Evolutionary conservation across 1,139 yeast genomes (phyloP), one percentile per base, ranked within the genome.

Genomic region (Meyerozyma athensensis): DNA sequence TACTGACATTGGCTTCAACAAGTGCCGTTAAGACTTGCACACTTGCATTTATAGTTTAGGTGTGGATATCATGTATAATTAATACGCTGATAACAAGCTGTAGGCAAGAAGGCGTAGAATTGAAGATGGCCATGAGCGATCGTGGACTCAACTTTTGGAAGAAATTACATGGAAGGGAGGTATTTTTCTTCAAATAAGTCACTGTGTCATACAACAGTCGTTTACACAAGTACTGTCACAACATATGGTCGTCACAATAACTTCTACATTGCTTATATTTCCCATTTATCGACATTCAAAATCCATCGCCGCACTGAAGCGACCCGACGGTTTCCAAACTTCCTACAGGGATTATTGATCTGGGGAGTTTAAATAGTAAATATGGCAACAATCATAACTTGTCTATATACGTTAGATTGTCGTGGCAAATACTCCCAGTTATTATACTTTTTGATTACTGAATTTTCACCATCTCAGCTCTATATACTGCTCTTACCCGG

Each of bases 1-100:
- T 64, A 72, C 79, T 72, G 97, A 92, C 77, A 94, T 94, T 68
- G 99, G 99, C 70, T 94, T 94, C 95, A 74, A 80, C 92, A 94
- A 94, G 81, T 86, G 77, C 92, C 92, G 96, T 81, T 89, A 87
- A 84, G 63, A 24, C 20, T 28, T 28, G 18, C 32, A 28, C 32
- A 28, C 32, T 28, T 28, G 32, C 32, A 28, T 28, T 17, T 7
- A 28, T 28, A 28, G 32, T 28, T 28, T 9, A 10, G 18, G 31
- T 26, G 28, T 24, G 28, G 32, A 28, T 28, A 28, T 28, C 32
- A 28, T 28, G 32, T 28, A 28, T 28, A 28, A 28, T 28, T 28
- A 28, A 28, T 28, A 28, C 32, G 32, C 32, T 28, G 32, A 28
- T 28, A 28, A 28, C 13, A 28, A 9, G 9, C 10, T 28, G 32